Conservation (phyloP, 2,329 filamentous ascomycete species). For the Penicillium vulpinum region DNA sequence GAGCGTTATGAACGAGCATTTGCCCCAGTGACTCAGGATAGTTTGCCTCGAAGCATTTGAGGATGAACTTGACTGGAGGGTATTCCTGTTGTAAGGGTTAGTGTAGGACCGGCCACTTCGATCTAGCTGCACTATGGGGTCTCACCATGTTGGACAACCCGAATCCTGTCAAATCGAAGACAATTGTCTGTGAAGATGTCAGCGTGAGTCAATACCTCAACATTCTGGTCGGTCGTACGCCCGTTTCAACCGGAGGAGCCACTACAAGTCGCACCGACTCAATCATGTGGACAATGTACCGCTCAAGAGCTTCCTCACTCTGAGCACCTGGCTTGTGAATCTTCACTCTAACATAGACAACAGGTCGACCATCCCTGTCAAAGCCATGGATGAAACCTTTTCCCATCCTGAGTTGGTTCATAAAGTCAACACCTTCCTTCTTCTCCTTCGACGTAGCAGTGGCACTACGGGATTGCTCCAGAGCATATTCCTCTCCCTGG, state of each 20-base stretch:
- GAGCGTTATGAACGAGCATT: slow-evolving; percentile 88
- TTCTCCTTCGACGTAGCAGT: slow-evolving; percentile 8
- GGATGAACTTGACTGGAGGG: slow-evolving; percentile 94
- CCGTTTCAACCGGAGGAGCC: slow-evolving; percentile 76
- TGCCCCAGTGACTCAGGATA: slow-evolving; percentile 88
- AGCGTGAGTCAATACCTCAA: not conserved
- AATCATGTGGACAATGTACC: slow-evolving; percentile 86
- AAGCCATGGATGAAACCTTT: slow-evolving; percentile 23
- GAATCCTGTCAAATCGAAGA: slow-evolving; percentile 94
- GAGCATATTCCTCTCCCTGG: slow-evolving; percentile 67
- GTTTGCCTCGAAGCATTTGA: slow-evolving; percentile 97
- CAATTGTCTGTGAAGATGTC: slow-evolving; percentile 62
- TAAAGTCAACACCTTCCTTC: slow-evolving; percentile 18
- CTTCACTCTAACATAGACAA: slow-evolving; percentile 77
- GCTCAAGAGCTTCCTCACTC: slow-evolving; percentile 75
- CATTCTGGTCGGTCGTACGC: slow-evolving; percentile 57
- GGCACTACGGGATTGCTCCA: slow-evolving; percentile 56
- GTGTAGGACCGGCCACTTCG: not conserved
- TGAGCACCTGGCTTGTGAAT: slow-evolving; percentile 82
- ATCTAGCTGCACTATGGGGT: not conserved
- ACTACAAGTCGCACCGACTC: slow-evolving; percentile 82
- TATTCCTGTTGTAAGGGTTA: slow-evolving; percentile 64
- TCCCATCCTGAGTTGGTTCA: slow-evolving; percentile 21
- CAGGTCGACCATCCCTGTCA: slow-evolving; percentile 60
- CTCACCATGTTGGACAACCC: slow-evolving; percentile 85